Base-by-base conservation (phyloP, 2,329 filamentous ascomycete species). In the Diplodia corticola region DNA sequence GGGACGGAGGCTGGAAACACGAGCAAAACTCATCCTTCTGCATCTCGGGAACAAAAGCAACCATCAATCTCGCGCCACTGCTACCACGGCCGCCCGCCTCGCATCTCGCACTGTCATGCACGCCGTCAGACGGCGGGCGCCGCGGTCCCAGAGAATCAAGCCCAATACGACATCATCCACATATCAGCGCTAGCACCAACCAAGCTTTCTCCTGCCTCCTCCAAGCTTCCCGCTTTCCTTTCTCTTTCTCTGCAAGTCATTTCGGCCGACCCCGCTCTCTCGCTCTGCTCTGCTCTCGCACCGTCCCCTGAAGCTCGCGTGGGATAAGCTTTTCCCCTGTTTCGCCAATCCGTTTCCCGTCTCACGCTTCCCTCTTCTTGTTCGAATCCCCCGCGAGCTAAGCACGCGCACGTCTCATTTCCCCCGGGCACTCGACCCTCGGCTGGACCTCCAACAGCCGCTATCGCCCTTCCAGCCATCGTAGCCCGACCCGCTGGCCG, bases 171-270 rank as follows among this genome's bases (percentile, higher is more conserved):
- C 33, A 55, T 6, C 30, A 44, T 7, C 22, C 33, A 57, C 40
- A 35, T 35, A 20, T 44, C 35, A 17, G 30, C 53, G 53, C 35
- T 54, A 54, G 24, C 28, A 13, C 17, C 30, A 28, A 35, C 51
- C 51, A 54, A 57, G 30, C 53, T 57, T 57, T 54, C 44, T 40
- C 50, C 5, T 53, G 17, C 17, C 33, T 20, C 53, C 13, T 55
- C 20, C n/a, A 22, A 33, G n/a, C 53, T 57, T 40, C 33, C 48
- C 53, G 30, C 33, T 37, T 55, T 20, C 30, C 50, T 53, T 9
- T 28, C 15, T 13, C 54, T 44, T 44, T 20, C 53, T 55, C 54
- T 57, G 54, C 54, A 44, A 44, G 54, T 57, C 54, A 57, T 44
- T 33, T 26, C 54, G 54, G 35, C 22, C 54, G 28, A 37, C 13